Evolutionary conservation across 768 basidiomycete genomes (phyloP).

Genomic region (Suillus spraguei): DNA sequence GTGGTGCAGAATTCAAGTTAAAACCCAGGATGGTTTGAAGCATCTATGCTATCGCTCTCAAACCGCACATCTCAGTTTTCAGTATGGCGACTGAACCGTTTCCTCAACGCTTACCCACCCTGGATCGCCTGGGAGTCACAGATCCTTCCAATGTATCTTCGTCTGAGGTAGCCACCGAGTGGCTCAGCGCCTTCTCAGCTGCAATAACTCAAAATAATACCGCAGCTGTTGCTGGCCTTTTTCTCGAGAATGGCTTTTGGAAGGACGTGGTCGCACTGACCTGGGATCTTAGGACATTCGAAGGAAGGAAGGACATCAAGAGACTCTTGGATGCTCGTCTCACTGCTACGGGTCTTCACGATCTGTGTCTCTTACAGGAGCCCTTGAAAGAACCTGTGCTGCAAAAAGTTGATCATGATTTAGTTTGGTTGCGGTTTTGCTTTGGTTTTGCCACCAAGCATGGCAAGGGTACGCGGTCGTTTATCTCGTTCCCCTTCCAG

Average conservation of each 20-base stretch:
- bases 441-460: conserved; percentile 56
- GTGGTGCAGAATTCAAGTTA: not conserved
- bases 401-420: conserved; percentile 49
- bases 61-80: not conserved
- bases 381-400: conserved; percentile 34
- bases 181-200: conserved; percentile 27
- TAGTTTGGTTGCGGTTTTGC: conserved; percentile 56
- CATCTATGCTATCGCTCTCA: not conserved
- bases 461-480: conserved; percentile 57
- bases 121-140: conserved; percentile 26
- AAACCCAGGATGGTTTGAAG: not conserved
- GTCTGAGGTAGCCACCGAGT: conserved; percentile 24
- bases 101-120: conserved; percentile 33
- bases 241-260: conserved; percentile 44
- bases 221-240: conserved; percentile 25
- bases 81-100: conserved; percentile 5
- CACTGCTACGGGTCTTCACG: conserved; percentile 21
- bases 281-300: conserved; percentile 56
- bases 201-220: conserved; percentile 24
- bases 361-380: conserved; percentile 23
- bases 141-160: conserved; percentile 24
- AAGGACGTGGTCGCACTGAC: conserved; percentile 56
- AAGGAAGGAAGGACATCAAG: conserved; percentile 39
- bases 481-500: conserved; percentile 50
- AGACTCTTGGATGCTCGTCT: conserved; percentile 44